Base-by-base conservation (phyloP, 306 rosid genomes). In the Corylus heterophylla region DNA sequence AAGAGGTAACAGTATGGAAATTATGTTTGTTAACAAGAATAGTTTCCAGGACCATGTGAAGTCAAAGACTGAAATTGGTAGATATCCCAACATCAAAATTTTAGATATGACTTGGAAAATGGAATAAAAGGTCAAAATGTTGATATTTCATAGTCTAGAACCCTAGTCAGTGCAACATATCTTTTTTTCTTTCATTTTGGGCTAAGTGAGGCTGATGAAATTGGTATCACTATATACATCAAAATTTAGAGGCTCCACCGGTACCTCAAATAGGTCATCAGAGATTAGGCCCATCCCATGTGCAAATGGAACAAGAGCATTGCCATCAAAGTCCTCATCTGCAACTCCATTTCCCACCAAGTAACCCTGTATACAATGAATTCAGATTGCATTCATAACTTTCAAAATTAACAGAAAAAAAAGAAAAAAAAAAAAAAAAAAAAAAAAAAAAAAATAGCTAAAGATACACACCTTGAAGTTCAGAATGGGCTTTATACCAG, bases 211-310 rank as follows among this genome's bases (percentile, higher is more conserved):
- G 31, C 45, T 42, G 76, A 27, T 44, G 44, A 14, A 75, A 71
- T 29, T 44, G 2, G 47, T 54, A 45, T 22, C 11, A 73, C 42
- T 73, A 27, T 66, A 18, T 56, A 63, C 82, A 58, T 56, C 71
- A 76, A 49, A 50, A 51, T 35, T 42, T 17, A 67, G n/a, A 64
- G 39, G 2, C 5, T 51, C 63, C 81, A 67, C 84, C 55, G 25
- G 25, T 74, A 95, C 98, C 98, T 88, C 87, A 84, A 74, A 95
- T 59, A 95, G 85, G 10, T 95, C 92, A 74, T 92, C 94, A 52
- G 98, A 85, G 84, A 95, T 95, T 68, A 95, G 87, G 49, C 97
- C 98, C 98, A 95, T 95, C 79, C 98, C 98, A 44, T 95, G 97
- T 12, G 51, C 93, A 88, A 95, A 95, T 75, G 98, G 98, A 71